These are phyloP conservation scores for Ligustrum vulgare DNA, from an alignment of 257 asterid species.

Conservation along the genomic window DNA sequence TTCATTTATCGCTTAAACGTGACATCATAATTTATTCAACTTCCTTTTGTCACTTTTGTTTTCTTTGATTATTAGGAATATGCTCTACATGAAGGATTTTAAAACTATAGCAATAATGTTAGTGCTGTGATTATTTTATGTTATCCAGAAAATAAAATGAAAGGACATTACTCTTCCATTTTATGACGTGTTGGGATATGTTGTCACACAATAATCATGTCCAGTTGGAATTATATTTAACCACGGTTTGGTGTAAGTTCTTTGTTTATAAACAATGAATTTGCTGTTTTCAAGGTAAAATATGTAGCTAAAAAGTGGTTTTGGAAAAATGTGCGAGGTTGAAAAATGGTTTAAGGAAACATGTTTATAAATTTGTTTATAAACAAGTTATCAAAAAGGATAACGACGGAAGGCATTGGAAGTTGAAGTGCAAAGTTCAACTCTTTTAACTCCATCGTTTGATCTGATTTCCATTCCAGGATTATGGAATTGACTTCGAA, in stretches of 20 bases:
- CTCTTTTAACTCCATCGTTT: background rate
- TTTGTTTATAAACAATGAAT: too few relatives aligned
- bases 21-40: background rate
- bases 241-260: too few relatives aligned
- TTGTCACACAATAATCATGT: background rate
- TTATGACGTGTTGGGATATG: background rate
- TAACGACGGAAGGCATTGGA: background rate
- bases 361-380: too few relatives aligned
- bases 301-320: too few relatives aligned
- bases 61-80: background rate
- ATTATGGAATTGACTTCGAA: constrained; percentile 54
- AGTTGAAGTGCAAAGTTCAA: background rate
- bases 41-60: background rate
- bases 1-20: background rate
- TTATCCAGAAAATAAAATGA: background rate
- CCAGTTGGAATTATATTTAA: background rate
- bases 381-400: too few relatives aligned
- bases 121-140: background rate
- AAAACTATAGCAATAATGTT: background rate
- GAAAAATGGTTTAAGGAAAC: too few relatives aligned
- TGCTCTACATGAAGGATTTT: background rate
- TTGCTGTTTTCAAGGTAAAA: too few relatives aligned
- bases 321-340: too few relatives aligned
- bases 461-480: constrained; percentile 40
- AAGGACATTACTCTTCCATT: background rate